Base-by-base conservation (phyloP, 768 basidiomycete genomes). In the Boletus fagicola region DNA sequence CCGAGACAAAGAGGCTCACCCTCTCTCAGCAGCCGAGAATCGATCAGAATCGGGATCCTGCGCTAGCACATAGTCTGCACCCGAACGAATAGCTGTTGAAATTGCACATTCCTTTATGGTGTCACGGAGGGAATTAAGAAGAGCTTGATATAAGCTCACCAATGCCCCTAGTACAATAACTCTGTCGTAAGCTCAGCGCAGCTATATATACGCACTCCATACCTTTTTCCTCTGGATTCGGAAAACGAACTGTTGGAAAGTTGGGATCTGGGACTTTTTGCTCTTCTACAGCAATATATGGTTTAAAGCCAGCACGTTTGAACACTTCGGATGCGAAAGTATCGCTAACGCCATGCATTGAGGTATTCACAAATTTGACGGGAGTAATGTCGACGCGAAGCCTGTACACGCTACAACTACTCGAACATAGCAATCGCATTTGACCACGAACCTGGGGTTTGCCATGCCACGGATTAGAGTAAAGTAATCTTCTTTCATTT, bases 191-290 rank as follows among this genome's bases (percentile, higher is more conserved):
- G 45, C 13, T 48, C 31, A 57, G 58, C 30, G 22, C 20, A 57
- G 22, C 7, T 6, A 47, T 26, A 43, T 8, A 46, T 26, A 46
- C 43, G 24, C 16, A 38, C 13, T 16, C 15, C 72, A 54, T 65
- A 83, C 93, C 93, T 72, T 90, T 87, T 70, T 95, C 93, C 70
- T 95, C 93, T 2, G 93, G 93, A 65, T 95, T 95, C 2, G 93
- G 93, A 69, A 91, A 94, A 22, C 73, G 75, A 18, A 94, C 89
- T 5, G 92, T 93, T 4, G 90, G 84, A 65, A 95, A 95, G 30
- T 92, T 83, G 5, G 93, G 90, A 72, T 95, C 87, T 2, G 94
- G 90, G 3, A 75, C 54, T 59, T 81, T 80, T 70, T 95, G 93
- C 60, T 84, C 80, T 50, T 68, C 65, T 12, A 93, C 88, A 2